Percentiles rank a stretch among this genome's conserved stretches.
These are phyloP conservation scores for Solanum arcanum DNA, from an alignment of 257 asterid species.

Conservation along the genomic window DNA sequence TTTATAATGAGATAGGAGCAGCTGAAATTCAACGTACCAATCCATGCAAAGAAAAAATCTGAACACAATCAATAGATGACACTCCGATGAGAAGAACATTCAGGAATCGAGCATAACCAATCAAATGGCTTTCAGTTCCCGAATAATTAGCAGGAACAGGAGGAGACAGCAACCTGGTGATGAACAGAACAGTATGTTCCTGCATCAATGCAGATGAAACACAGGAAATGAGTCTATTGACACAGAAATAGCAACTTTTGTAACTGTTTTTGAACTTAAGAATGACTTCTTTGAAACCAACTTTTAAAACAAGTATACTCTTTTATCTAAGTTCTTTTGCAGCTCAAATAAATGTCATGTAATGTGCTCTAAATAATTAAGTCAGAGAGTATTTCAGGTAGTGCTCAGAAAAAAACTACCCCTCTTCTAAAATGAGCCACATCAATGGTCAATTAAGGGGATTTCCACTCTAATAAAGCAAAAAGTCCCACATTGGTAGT, in stretches of 20 bases:
- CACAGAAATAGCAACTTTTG: background rate
- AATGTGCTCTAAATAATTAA: background rate
- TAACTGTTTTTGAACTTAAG: background rate
- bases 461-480: background rate
- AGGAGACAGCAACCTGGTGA: constrained; percentile 79
- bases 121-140: constrained; percentile 78
- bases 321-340: background rate
- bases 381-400: background rate
- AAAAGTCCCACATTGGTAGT: background rate
- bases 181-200: constrained; percentile 73
- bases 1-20: background rate
- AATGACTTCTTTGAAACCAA: background rate
- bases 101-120: constrained; percentile 74
- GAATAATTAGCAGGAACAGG: constrained; percentile 56
- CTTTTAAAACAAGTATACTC: background rate
- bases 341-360: background rate
- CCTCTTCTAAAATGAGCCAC: background rate
- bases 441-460: background rate
- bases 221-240: background rate
- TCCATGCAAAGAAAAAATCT: constrained; percentile 89
- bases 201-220: constrained; percentile 29
- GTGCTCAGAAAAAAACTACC: background rate
- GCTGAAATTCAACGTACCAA: constrained; percentile 64
- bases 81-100: constrained; percentile 81
- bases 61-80: constrained; percentile 62